Evolutionary conservation across 2,329 filamentous ascomycete species (phyloP).

Genomic region (Fusarium napiforme): DNA sequence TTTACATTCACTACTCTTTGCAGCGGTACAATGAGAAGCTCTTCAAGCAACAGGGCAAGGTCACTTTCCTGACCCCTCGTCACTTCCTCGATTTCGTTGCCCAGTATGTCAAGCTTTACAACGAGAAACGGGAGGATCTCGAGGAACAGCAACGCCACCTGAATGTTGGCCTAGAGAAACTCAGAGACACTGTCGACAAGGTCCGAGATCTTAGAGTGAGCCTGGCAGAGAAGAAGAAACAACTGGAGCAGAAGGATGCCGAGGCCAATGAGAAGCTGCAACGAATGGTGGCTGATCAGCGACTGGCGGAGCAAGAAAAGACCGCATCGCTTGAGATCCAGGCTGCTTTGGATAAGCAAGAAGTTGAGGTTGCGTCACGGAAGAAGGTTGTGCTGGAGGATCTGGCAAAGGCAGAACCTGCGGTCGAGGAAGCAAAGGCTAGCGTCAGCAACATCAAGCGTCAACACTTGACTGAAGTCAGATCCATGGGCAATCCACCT

Average conservation of each 20-base stretch:
- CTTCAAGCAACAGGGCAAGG: slow-evolving; percentile 89
- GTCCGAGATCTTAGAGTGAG: slow-evolving; percentile 91
- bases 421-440: slow-evolving; percentile 90
- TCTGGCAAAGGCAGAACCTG: slow-evolving; percentile 90
- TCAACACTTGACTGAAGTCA: slow-evolving; percentile 95
- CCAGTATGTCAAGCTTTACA: slow-evolving; percentile 97
- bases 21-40: slow-evolving; percentile 89
- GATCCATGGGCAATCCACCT: slow-evolving; percentile 95
- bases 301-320: slow-evolving; percentile 92
- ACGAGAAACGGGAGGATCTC: slow-evolving; percentile 96
- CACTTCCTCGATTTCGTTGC: slow-evolving; percentile 99
- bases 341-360: slow-evolving; percentile 85
- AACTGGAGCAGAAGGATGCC: slow-evolving; percentile 91
- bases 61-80: slow-evolving; percentile 92
- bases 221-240: slow-evolving; percentile 91
- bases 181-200: slow-evolving; percentile 96
- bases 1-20: slow-evolving; percentile 96
- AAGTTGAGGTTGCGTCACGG: slow-evolving; percentile 84
- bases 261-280: slow-evolving; percentile 98
- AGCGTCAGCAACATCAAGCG: slow-evolving; percentile 99
- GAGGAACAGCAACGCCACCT: slow-evolving; percentile 99
- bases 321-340: slow-evolving; percentile 90
- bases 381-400: slow-evolving; percentile 88
- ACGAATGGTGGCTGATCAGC: slow-evolving; percentile 95
- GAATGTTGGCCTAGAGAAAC: slow-evolving; percentile 97